phyloP scores from a whole-genome alignment of 176 grass and related monocot genomes.

The Alopecurus myosuroides region DNA sequence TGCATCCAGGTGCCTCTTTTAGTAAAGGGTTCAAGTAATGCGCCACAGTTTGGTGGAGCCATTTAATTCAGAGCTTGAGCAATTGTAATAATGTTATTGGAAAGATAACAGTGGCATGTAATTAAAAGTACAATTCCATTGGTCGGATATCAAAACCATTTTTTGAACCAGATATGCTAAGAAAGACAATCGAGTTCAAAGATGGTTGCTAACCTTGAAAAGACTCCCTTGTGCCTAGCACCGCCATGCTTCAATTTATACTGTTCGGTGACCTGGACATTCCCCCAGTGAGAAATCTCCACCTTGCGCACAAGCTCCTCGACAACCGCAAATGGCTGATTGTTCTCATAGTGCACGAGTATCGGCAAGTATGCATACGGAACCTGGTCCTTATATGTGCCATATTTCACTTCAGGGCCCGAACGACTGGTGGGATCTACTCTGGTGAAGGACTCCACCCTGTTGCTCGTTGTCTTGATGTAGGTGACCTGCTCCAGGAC shows the following conservation, averaged over 20 bases:
- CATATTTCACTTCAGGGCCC: constrained; percentile 80
- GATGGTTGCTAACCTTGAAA: constrained; percentile 68
- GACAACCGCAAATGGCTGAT: constrained; percentile 73
- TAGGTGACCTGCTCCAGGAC: constrained; percentile 60
- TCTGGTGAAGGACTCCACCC: constrained; percentile 87
- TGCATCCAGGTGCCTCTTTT: background rate
- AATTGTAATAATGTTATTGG: background rate
- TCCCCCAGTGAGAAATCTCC: constrained; percentile 97
- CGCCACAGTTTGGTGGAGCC: background rate
- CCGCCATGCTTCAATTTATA: constrained; percentile 88
- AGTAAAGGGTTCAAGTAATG: background rate
- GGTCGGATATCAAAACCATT: background rate
- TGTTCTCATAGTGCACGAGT: constrained; percentile 86
- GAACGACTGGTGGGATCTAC: constrained; percentile 49
- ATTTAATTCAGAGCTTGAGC: background rate
- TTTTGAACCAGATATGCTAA: constrained; percentile 3
- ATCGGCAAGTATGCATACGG: constrained; percentile 54
- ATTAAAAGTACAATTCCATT: background rate
- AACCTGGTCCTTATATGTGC: constrained; percentile 52
- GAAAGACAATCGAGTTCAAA: background rate
- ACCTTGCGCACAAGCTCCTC: constrained; percentile 82
- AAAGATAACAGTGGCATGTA: background rate
- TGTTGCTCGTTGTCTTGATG: constrained; percentile 58
- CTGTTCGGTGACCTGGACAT: constrained; percentile 80
- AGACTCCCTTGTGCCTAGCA: constrained; percentile 76